Percentiles rank a stretch among this genome's conserved stretches.
Evolutionary conservation across 768 basidiomycete genomes (phyloP).

Genomic region (Psilocybe tampanensis): DNA sequence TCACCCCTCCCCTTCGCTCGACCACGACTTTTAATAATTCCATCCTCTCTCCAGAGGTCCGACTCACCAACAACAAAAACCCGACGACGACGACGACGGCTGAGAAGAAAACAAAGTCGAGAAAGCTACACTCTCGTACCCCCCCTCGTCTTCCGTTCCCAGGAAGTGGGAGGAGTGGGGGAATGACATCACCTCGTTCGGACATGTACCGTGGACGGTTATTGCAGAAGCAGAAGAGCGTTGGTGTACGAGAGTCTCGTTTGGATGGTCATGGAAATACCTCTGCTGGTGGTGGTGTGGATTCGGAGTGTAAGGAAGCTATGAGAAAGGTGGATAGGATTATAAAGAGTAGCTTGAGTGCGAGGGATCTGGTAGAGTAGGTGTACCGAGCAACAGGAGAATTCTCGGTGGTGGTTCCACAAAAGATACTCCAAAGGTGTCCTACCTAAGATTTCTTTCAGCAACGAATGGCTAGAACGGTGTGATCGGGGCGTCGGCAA

Average conservation of each 20-base stretch:
- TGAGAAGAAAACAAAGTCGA: background rate
- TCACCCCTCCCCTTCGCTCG: constrained; percentile 36
- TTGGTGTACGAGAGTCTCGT: background rate
- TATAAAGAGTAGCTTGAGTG: constrained; percentile 35
- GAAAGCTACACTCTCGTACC: background rate
- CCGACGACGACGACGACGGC: background rate
- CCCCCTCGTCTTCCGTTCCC: background rate
- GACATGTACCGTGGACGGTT: constrained; percentile 1
- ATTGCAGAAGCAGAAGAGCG: background rate
- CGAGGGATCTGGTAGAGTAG: constrained; percentile 14
- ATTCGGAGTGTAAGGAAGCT: constrained; percentile 21
- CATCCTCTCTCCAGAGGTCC: background rate
- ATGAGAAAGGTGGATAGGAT: constrained; percentile 37
- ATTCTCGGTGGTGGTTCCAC: too few species aligned
- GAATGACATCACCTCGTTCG: background rate
- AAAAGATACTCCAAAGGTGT: too few species aligned
- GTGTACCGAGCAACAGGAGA: too few species aligned
- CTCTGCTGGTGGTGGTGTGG: too few species aligned
- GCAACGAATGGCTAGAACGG: too few species aligned
- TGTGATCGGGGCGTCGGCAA: too few species aligned
- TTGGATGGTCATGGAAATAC: too few species aligned
- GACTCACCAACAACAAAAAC: too few species aligned
- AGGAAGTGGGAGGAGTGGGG: background rate
- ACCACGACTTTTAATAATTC: background rate
- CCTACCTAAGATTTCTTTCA: too few species aligned